Base-by-base conservation (phyloP, 78 protist species). In the Parvularia atlantis region DNA sequence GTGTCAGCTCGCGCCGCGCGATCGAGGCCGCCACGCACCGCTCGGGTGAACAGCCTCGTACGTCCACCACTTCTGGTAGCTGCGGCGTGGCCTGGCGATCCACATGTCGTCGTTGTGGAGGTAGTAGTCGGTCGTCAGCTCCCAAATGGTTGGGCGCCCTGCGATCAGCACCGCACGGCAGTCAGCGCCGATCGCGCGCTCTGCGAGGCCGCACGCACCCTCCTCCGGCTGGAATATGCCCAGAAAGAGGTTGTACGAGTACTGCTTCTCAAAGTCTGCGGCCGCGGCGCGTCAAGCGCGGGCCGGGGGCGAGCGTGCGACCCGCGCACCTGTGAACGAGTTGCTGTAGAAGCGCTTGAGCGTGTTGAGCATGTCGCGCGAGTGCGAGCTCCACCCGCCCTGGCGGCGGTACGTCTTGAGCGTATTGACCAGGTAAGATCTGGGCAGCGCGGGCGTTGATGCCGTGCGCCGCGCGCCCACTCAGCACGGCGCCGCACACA, bases 181-280 rank as follows among this genome's bases (percentile, higher is more conserved):
- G n/a, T n/a, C n/a, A n/a, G n/a, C n/a, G n/a, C n/a, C n/a, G n/a
- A n/a, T n/a, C n/a, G n/a, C n/a, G n/a, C n/a, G n/a, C n/a, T n/a
- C n/a, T n/a, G n/a, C n/a, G n/a, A n/a, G 46, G 9, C 46, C 19
- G 46, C 46, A 10, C 46, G 46, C 46, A 4, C 19, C 40, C 48
- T 44, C 39, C 20, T 53, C 7, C 1, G 96, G 96, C 14, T 54
- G 57, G 43, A 50, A 91, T 57, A 66, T 36, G 22, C 97, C 97
- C 9, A 93, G 65, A 52, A 93, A 88, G 10, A 93, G 53, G 69
- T 93, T 93, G 70, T 86, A 86, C 2, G 93, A 77, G 31, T 81
- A 77, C 74, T 89, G 93, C 68, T 88, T 87, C 58, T 89, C 91
- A 0, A 68, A 78, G n/a, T 82, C 82, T 1, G 68, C 44, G 69